Evolutionary conservation across 208 protist species (phyloP).

Genomic region (Leishmania major): DNA sequence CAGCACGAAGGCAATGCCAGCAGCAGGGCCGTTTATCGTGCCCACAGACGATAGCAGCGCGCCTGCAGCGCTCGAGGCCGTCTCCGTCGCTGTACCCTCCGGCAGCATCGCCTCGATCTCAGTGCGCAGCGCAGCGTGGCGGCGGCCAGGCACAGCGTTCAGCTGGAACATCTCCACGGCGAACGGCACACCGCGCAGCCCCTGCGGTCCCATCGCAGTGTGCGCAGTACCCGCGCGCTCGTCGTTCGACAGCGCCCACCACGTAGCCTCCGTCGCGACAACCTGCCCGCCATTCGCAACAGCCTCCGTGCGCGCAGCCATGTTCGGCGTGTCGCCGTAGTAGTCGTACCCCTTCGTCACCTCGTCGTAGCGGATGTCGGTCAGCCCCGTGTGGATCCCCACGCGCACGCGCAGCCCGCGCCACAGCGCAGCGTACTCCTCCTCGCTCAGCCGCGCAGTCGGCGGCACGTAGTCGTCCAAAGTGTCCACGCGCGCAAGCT

Average conservation of each 20-base stretch:
- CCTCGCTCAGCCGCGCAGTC: conserved; percentile 35
- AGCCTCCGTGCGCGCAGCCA: conserved; percentile 69
- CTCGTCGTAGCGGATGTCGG: conserved; percentile 62
- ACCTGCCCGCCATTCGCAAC: conserved; percentile 81
- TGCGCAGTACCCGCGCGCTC: conserved; percentile 31
- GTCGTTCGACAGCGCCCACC: conserved; percentile 35
- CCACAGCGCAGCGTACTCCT: conserved; percentile 45
- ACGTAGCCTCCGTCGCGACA: conserved; percentile 47
- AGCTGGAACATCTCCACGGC: conserved; percentile 69
- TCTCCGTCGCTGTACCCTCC: conserved; percentile 19
- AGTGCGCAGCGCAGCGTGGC: conserved; percentile 46
- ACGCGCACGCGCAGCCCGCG: conserved; percentile 58
- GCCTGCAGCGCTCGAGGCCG: conserved; percentile 15
- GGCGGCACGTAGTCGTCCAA: conserved; percentile 23
- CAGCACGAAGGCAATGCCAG: conserved; percentile 33
- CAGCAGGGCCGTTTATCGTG: conserved; percentile 20
- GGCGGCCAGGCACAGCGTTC: conserved; percentile 47
- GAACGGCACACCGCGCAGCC: conserved; percentile 59
- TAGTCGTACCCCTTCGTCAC: conserved; percentile 63
- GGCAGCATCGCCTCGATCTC: conserved; percentile 45
- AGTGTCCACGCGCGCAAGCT: conserved; percentile 31
- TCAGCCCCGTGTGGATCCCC: conserved; percentile 67
- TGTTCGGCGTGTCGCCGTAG: conserved; percentile 7
- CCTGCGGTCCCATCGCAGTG: conserved; percentile 36
- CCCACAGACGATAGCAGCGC: conserved; percentile 30